Conservation (phyloP, 768 basidiomycete genomes). For the Crucibulum laeve region DNA sequence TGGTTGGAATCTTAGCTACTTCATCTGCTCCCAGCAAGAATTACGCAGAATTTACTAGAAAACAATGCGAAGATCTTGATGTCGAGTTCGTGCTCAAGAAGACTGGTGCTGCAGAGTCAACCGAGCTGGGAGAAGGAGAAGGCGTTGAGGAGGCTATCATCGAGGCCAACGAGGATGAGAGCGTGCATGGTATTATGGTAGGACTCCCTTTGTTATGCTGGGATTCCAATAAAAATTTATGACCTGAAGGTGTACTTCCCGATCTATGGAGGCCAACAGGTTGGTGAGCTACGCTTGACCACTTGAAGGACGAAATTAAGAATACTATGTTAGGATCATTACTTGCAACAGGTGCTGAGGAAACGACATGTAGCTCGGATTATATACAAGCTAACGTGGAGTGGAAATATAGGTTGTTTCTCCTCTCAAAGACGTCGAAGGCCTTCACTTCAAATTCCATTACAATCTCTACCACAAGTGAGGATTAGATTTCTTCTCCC, state of each 20-base stretch:
- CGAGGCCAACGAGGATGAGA: slow-evolving; percentile 85
- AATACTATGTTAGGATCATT: slow-evolving; percentile 68
- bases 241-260: slow-evolving; percentile 84
- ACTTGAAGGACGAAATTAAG: slow-evolving; percentile 1
- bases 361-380: no score
- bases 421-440: slow-evolving; percentile 96
- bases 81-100: slow-evolving; percentile 79
- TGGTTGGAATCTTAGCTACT: slow-evolving; percentile 91
- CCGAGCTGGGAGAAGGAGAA: slow-evolving; percentile 67
- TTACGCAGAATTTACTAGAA: slow-evolving; percentile 89
- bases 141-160: slow-evolving; percentile 96
- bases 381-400: neutral
- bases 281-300: slow-evolving; percentile 27
- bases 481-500: slow-evolving; percentile 11
- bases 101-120: slow-evolving; percentile 59
- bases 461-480: slow-evolving; percentile 95
- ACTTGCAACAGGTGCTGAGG: slow-evolving; percentile 90
- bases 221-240: neutral
- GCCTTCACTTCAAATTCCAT: slow-evolving; percentile 93
- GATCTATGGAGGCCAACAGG: slow-evolving; percentile 88
- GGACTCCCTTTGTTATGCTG: slow-evolving; percentile 11
- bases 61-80: slow-evolving; percentile 85
- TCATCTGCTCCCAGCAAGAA: slow-evolving; percentile 72
- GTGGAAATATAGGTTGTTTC: slow-evolving; percentile 67
- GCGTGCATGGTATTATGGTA: slow-evolving; percentile 94